Evolutionary conservation across 2,329 filamentous ascomycete species (phyloP).

Genomic region (Cercospora brassicicola): DNA sequence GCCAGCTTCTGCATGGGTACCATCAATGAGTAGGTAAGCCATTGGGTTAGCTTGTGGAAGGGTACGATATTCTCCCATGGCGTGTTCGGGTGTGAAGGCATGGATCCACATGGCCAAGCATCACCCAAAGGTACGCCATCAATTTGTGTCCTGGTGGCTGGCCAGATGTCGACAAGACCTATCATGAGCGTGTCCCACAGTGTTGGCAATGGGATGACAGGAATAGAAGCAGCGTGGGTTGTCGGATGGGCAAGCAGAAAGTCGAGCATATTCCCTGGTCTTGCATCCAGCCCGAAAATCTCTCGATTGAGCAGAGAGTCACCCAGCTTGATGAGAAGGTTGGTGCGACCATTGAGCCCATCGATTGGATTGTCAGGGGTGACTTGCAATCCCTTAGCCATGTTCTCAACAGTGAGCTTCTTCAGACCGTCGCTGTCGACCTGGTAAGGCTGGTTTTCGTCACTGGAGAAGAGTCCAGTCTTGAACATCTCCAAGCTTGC

Average conservation of each 20-base stretch:
- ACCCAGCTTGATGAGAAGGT: conserved; percentile 72
- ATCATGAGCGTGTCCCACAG: conserved; percentile 91
- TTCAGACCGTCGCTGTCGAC: conserved; percentile 82
- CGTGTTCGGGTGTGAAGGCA: conserved; percentile 71
- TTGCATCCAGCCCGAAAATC: conserved; percentile 78
- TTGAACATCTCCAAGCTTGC: conserved; percentile 91
- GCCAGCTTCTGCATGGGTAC: conserved; percentile 82
- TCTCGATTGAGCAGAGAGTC: conserved; percentile 76
- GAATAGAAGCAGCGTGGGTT: conserved; percentile 83
- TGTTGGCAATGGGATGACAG: conserved; percentile 81
- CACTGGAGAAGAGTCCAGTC: conserved; percentile 80
- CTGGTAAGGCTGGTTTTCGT: conserved; percentile 76
- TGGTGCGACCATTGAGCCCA: conserved; percentile 80
- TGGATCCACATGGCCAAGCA: conserved; percentile 84
- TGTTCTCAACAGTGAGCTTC: conserved; percentile 68
- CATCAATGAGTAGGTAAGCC: conserved; percentile 93
- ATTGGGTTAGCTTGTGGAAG: conserved; percentile 93
- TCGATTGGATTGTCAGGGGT: conserved; percentile 76
- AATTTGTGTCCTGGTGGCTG: conserved; percentile 77
- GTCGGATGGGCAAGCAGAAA: conserved; percentile 89
- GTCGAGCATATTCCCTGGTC: conserved; percentile 94
- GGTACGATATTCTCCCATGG: conserved; percentile 81
- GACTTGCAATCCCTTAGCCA: conserved; percentile 84
- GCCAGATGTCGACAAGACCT: conserved; percentile 85
- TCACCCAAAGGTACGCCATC: conserved; percentile 87